Conservation (phyloP, 2,329 filamentous ascomycete genomes). For the Trichoderma atroviride region DNA sequence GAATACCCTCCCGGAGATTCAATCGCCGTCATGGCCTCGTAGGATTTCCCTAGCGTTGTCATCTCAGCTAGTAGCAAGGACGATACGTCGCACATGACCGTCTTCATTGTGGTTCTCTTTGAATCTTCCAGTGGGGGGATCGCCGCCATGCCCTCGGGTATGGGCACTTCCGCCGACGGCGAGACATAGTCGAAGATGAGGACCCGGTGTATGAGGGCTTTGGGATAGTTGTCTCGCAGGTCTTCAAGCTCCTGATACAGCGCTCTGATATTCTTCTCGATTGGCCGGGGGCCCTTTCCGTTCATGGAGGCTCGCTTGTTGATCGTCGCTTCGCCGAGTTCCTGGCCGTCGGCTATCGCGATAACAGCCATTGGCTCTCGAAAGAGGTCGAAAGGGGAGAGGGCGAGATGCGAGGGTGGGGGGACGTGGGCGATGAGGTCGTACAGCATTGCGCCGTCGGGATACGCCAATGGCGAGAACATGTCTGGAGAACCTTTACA, state of each 20-base stretch:
- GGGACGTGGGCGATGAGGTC: conserved; percentile 81
- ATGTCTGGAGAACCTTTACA: conserved; percentile 62
- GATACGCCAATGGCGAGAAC: conserved; percentile 90
- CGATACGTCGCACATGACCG: conserved; percentile 77
- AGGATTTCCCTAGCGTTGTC: conserved; percentile 71
- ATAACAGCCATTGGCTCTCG: conserved; percentile 82
- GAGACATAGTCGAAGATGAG: conserved; percentile 75
- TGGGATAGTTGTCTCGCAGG: conserved; percentile 72
- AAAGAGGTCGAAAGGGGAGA: conserved; percentile 89
- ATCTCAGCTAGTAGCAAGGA: conserved; percentile 74
- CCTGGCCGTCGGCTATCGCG: conserved; percentile 79
- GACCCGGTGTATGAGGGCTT: conserved; percentile 75
- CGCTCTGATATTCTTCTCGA: conserved; percentile 60
- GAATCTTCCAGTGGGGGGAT: conserved; percentile 70
- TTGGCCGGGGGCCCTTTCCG: conserved; percentile 52
- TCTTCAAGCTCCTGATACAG: conserved; percentile 70
- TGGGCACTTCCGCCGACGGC: conserved; percentile 51
- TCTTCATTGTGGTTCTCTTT: conserved; percentile 78
- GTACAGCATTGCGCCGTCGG: conserved; percentile 83
- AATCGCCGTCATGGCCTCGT: conserved; percentile 73
- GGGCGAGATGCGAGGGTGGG: conserved; percentile 74
- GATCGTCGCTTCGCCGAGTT: conserved; percentile 60
- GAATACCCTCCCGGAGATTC: conserved; percentile 70
- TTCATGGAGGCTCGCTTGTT: conserved; percentile 58
- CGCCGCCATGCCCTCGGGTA: conserved; percentile 69